Conservation (phyloP, 306 rosid species). For the Hippophae rhamnoides region DNA sequence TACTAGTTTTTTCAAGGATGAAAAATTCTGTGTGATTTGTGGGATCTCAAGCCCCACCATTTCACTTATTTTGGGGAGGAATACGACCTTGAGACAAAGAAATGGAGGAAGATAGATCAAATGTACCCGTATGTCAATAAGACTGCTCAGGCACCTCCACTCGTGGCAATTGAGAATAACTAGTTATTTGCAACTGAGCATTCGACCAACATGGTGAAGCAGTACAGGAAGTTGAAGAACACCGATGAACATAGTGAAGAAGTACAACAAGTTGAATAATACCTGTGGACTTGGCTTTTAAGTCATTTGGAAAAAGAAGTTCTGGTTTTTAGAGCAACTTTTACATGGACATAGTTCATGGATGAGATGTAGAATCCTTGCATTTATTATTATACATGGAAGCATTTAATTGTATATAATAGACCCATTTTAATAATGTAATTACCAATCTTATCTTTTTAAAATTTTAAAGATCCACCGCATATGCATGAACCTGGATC, state of each 20-base stretch:
- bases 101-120: constrained; percentile 69
- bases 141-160: constrained; percentile 93
- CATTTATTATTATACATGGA: no score
- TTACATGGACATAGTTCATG: no score
- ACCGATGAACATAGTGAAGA: constrained; percentile 13
- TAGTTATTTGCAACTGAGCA: constrained; percentile 74
- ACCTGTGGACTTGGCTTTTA: constrained; percentile 61
- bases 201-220: constrained; percentile 79
- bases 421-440: no score
- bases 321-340: no score
- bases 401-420: no score
- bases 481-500: no score
- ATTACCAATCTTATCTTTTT: no score
- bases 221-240: constrained; percentile 65
- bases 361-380: no score
- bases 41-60: constrained; percentile 74
- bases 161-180: constrained; percentile 85
- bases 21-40: constrained; percentile 81
- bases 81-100: constrained; percentile 54
- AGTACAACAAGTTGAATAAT: no score
- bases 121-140: constrained; percentile 75
- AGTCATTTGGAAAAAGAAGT: constrained; percentile 63
- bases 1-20: constrained; percentile 83
- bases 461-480: no score
- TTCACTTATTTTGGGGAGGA: constrained; percentile 86